Conservation (phyloP, 495 filamentous ascomycete genomes). For the Venustampulla echinocandica region DNA sequence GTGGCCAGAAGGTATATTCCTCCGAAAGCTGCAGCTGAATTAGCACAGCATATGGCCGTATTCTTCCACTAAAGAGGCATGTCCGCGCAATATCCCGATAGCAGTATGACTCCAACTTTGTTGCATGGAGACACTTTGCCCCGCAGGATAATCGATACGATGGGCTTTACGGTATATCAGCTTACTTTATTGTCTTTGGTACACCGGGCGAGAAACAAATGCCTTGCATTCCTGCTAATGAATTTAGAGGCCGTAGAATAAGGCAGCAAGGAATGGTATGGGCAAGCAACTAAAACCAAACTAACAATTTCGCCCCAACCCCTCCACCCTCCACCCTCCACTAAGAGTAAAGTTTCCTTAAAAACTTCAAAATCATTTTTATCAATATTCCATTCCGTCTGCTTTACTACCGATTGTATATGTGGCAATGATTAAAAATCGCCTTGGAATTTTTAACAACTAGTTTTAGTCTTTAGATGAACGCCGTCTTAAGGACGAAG, state of each 20-base stretch:
- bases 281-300: conserved; percentile 55
- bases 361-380: too few relatives aligned
- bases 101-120: conserved; percentile 63
- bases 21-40: conserved; percentile 10
- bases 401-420: too few relatives aligned
- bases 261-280: conserved; percentile 56
- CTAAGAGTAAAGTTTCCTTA: too few relatives aligned
- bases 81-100: conserved; percentile 59
- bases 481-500: too few relatives aligned
- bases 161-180: conserved; percentile 65
- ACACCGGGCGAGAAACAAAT: conserved; percentile 21
- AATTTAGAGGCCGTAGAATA: conserved; percentile 43
- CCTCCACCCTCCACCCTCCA: neutral
- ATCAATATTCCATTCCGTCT: too few relatives aligned
- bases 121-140: conserved; percentile 64
- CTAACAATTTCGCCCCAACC: conserved; percentile 52
- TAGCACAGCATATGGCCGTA: conserved; percentile 18
- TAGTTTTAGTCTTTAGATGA: too few relatives aligned
- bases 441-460: too few relatives aligned
- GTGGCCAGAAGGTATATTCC: conserved; percentile 9
- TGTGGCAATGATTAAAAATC: too few relatives aligned
- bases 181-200: conserved; percentile 57
- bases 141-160: conserved; percentile 72
- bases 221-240: conserved; percentile 26
- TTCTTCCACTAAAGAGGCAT: conserved; percentile 11